A percentile compares a stretch with the other conserved stretches of the same genome.
phyloP scores from a whole-genome alignment of 257 asterid genomes.

The Solanum appendiculatum region DNA sequence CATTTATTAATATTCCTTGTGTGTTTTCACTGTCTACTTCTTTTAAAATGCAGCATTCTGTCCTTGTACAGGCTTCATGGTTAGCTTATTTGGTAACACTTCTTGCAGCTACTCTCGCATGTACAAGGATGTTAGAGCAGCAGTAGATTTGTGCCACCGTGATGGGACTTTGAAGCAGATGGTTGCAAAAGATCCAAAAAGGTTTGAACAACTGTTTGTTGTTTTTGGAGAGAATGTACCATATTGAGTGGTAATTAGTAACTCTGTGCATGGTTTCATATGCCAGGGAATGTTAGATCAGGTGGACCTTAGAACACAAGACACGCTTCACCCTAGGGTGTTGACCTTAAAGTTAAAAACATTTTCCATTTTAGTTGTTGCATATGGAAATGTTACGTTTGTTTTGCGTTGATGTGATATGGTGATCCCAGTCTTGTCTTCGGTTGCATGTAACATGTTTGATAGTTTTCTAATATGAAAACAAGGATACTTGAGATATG shows the following conservation, averaged over 20 bases:
- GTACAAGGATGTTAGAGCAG: conserved; percentile 94
- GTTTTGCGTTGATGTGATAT: not conserved
- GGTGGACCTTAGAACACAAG: not conserved
- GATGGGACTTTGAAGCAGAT: conserved; percentile 95
- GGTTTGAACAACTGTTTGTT: conserved; percentile 26
- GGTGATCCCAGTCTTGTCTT: not conserved
- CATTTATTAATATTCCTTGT: not conserved
- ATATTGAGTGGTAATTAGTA: not conserved
- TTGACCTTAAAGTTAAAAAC: not conserved
- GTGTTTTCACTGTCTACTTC: not conserved
- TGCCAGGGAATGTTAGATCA: not conserved
- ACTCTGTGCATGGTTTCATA: not conserved
- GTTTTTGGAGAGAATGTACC: not conserved
- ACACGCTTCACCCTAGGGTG: not conserved
- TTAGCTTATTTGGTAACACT: conserved; percentile 15
- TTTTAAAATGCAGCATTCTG: not conserved
- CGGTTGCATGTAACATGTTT: not conserved
- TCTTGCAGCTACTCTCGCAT: conserved; percentile 69
- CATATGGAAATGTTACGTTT: not conserved
- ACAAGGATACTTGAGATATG: not conserved
- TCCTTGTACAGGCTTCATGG: not conserved
- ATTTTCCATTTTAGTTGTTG: not conserved
- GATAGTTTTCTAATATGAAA: not conserved
- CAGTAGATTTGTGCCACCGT: conserved; percentile 98
- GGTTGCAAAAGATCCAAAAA: conserved; percentile 92